Base-by-base conservation (phyloP, 2,329 filamentous ascomycete genomes). In the Cercospora zeina region DNA sequence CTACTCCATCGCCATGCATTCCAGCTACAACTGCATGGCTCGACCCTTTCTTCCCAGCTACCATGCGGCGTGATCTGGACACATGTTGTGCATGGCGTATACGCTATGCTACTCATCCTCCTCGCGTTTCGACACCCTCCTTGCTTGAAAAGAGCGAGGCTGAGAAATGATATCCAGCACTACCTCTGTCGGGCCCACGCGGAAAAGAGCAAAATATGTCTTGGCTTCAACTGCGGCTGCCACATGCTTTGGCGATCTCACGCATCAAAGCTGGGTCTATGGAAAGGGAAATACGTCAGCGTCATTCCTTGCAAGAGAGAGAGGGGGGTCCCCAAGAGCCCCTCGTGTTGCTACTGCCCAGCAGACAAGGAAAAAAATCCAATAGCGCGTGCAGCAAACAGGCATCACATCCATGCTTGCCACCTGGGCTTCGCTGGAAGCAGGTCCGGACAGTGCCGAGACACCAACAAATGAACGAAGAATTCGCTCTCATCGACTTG, bases 1-100 rank as follows among this genome's bases (percentile, higher is more conserved):
- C n/a, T 49, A 49, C 42, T n/a, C 6, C 42, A 49, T 49, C 21
- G 42, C 42, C 42, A 30, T 49, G 42, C 42, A 49, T 49, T 49
- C 42, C 24, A 47, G 19, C 42, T 21, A 27, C 19, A 24, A 47
- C 19, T 9, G 39, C 39, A 45, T 45, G 39, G 39, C 39, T 24
- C 16, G 19, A 31, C 30, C 30, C 9, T 31, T 31, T 16, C n/a
- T 39, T 39, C 36, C 42, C 42, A 27, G 21, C 19, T 47, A 13
- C 42, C 42, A 49, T n/a, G 11, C 21, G 13, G 3, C 21, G 42
- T 21, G 42, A 27, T 49, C 42, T 49, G 21, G 31, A 13, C 31
- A 34, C 6, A 14, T 27, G 42, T 47, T 19, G 42, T n/a, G 42
- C 42, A 47, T 47, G 30, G 9, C 9, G 21, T 47, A 7, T 21